These are phyloP conservation scores for Casuarina equisetifolia DNA, from an alignment of 306 rosid species.

Conservation along the genomic window DNA sequence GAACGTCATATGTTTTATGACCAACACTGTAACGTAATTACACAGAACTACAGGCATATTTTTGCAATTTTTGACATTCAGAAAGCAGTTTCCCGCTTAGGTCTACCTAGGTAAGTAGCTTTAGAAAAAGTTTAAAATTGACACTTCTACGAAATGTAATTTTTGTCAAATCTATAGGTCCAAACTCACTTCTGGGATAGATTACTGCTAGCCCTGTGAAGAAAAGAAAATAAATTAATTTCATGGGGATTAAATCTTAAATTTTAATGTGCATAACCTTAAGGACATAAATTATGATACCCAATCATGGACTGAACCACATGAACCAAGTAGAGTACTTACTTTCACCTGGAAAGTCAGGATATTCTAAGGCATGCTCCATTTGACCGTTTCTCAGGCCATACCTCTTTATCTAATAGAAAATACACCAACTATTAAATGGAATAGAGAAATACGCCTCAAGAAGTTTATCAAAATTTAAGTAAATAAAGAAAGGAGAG, in stretches of 20 bases:
- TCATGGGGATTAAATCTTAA: constrained; percentile 5
- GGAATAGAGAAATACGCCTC: not conserved
- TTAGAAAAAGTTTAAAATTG: not conserved
- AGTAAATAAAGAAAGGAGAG: too few relatives aligned
- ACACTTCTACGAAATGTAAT: not conserved
- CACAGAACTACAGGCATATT: not conserved
- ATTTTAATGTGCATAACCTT: not conserved
- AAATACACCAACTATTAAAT: constrained; percentile 12
- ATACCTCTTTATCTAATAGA: constrained; percentile 50
- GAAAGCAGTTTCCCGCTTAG: not conserved
- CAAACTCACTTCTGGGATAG: not conserved
- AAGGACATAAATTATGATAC: constrained; percentile 5
- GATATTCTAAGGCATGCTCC: constrained; percentile 44
- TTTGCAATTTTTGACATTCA: not conserved
- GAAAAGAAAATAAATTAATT: not conserved
- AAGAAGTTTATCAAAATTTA: too few relatives aligned
- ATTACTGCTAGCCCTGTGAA: not conserved
- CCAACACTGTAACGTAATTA: not conserved
- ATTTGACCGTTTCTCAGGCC: constrained; percentile 26
- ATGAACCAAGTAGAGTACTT: constrained; percentile 20
- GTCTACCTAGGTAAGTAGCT: not conserved
- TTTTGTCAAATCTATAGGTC: not conserved
- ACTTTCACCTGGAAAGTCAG: constrained; percentile 79
- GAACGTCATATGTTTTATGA: not conserved
- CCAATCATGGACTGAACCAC: constrained; percentile 1